Evolutionary conservation across 371 early-diverging fungal genomes (phyloP).

Genomic region (Gilbertella persicaria): DNA sequence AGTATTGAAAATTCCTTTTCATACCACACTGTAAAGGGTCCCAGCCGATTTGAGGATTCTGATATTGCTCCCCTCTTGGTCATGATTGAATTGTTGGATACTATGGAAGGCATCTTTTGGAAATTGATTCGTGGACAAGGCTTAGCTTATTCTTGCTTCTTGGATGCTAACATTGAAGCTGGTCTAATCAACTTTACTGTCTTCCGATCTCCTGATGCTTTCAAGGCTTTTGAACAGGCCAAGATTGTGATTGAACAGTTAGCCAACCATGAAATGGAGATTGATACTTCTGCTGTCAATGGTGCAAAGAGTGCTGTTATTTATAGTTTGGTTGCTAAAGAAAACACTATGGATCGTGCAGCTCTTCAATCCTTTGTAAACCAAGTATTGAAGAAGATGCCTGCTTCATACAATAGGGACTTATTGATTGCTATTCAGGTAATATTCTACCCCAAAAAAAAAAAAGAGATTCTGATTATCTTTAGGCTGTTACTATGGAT

Average conservation of each 20-base stretch:
- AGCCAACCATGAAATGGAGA: conserved; percentile 46
- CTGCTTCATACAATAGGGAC: conserved; percentile 55
- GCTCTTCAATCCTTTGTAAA: conserved; percentile 63
- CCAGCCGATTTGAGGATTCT: conserved; percentile 53
- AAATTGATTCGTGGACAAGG: conserved; percentile 71
- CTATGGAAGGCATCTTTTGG: conserved; percentile 70
- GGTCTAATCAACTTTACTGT: conserved; percentile 59
- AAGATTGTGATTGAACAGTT: conserved; percentile 56
- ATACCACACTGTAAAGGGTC: conserved; percentile 50
- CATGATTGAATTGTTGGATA: conserved; percentile 61
- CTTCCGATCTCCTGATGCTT: conserved; percentile 61
- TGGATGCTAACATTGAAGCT: conserved; percentile 52
- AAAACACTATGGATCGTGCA: conserved; percentile 58
- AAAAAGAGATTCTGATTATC: neutral
- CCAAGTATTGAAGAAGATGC: conserved; percentile 60
- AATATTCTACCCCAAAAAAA: neutral
- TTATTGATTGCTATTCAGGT: conserved; percentile 49
- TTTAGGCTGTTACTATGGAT: conserved; percentile 47
- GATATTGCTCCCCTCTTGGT: conserved; percentile 64
- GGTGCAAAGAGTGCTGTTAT: conserved; percentile 71
- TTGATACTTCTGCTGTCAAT: conserved; percentile 58
- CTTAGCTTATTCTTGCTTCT: conserved; percentile 60
- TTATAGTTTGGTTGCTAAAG: conserved; percentile 58
- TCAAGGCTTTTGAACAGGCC: conserved; percentile 63
- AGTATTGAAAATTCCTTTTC: conserved; percentile 67